Base-by-base conservation (phyloP, 768 basidiomycete species). In the Russula griseocarnosa region DNA sequence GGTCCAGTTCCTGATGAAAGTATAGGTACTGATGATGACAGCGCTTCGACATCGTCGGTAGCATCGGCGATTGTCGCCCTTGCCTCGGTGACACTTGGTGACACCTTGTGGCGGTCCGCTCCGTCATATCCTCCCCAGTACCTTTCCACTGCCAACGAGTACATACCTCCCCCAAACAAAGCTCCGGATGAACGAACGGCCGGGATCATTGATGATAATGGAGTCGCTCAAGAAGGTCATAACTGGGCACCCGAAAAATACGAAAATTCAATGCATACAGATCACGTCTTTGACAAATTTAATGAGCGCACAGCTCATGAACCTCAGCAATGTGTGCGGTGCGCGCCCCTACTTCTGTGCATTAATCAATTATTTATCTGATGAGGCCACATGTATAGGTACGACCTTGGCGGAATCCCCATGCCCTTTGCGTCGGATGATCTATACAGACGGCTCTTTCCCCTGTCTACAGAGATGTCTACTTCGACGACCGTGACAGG, bases 271-370 rank as follows among this genome's bases (percentile, higher is more conserved):
- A 71, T 89, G 54, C 79, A 88, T 51, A 79, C 91, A 49, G 95
- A 98, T 73, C 85, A 86, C 60, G 83, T 92, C 3, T 98, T 98
- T 72, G 88, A 94, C 69, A 80, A 84, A 20, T 98, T 97, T 71
- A 84, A 83, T 57, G 84, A 84, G 70, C 80, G 93, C 38, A 83
- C 92, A 13, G 79, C 76, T 46, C 79, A 82, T 66, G 86, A 88
- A 70, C 86, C 87, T 28, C 83, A 88, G 68, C 96, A 98, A 73
- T 95, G 94, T 68, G 77, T 98, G 54, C 82, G 96, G 93, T 94
- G 62, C 56, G 84, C 78, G 26, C 32, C 40, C 62, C 65, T 28
- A 0, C 40, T 42, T n/a, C 56, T 34, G 22, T 55, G 44, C 18
- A 14, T 24, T 54, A 36, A 24, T n/a, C 3, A 26, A 13, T 16